Evolutionary conservation across 148 eudicot genomes (phyloP).

Genomic region (Chenopodium quinoa): DNA sequence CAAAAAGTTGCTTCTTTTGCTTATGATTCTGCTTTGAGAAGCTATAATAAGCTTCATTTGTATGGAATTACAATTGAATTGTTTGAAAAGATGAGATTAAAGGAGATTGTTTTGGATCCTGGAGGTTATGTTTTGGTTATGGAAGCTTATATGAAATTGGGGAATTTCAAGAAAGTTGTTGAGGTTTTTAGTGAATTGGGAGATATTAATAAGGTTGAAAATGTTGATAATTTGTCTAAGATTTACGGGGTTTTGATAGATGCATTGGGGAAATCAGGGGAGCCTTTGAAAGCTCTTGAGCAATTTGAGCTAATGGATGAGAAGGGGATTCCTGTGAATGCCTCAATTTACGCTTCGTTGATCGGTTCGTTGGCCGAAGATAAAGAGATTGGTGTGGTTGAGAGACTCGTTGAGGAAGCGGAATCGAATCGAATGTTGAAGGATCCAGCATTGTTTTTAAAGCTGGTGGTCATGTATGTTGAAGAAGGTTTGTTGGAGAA

Average conservation of each 20-base stretch:
- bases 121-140: slow-evolving; percentile 52
- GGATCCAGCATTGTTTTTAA: slow-evolving; percentile 73
- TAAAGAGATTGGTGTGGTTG: slow-evolving; percentile 46
- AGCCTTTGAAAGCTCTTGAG: slow-evolving; percentile 56
- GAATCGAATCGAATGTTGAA: slow-evolving; percentile 62
- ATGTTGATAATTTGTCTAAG: slow-evolving; percentile 24
- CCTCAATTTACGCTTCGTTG: slow-evolving; percentile 51
- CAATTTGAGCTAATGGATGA: slow-evolving; percentile 51
- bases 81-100: slow-evolving; percentile 43
- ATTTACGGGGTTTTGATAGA: slow-evolving; percentile 54
- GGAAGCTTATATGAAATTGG: slow-evolving; percentile 69
- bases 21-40: slow-evolving; percentile 56
- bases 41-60: slow-evolving; percentile 88
- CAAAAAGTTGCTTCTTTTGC: slow-evolving; percentile 34
- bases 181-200: slow-evolving; percentile 57
- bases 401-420: slow-evolving; percentile 57
- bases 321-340: slow-evolving; percentile 43
- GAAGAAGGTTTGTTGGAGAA: slow-evolving; percentile 61
- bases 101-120: slow-evolving; percentile 38
- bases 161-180: slow-evolving; percentile 42
- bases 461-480: slow-evolving; percentile 70
- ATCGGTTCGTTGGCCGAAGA: slow-evolving; percentile 54
- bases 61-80: slow-evolving; percentile 52
- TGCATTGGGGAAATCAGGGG: slow-evolving; percentile 58
- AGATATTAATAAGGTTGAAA: slow-evolving; percentile 18